Base-by-base conservation (phyloP, 805 yeast genomes). In the Kazachstania martiniae region DNA sequence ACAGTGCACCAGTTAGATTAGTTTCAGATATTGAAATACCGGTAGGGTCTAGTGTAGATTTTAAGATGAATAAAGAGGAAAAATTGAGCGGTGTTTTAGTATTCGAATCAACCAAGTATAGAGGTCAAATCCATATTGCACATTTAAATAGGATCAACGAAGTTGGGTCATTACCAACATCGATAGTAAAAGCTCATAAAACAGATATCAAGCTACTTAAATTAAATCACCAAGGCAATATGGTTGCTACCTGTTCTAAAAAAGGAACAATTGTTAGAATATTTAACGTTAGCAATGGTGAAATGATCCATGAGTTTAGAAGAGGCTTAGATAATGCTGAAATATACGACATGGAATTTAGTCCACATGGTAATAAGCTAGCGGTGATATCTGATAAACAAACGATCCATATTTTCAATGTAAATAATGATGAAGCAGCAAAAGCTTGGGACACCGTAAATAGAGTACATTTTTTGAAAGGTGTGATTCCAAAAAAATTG, bases 251-350 rank as follows among this genome's bases (percentile, higher is more conserved):
- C 0, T 85, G 95, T 5, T 83, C 95, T 0, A 74, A 69, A 22
- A 83, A 84, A 49, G 98, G 98, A 2, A 91, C 97, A 0, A 74
- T 91, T 15, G 74, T 89, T 3, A 62, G 97, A 28, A 78, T 91
- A 3, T 91, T 87, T 48, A 63, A 77, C 22, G 75, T 83, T 0
- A 42, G 46, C 14, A 55, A 43, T 29, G 79, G 93, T 18, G 67
- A 79, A 1, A 60, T 84, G 31, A 47, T 84, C n/a, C 78, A 70
- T 48, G 95, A 85, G 52, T 87, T 87, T 47, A 65, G 97, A 44
- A 65, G 98, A 31, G 98, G 98, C 0, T 53, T 87, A 14, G 97
- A 91, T 54, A 68, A 77, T 32, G 96, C 95, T 1, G 63, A 67
- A 12, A 71, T 91, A 6, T 81, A 80, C 25, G 78, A 91, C 6